Evolutionary conservation across 129 eudicot genomes (phyloP).

Genomic region (Artemisia argyi): DNA sequence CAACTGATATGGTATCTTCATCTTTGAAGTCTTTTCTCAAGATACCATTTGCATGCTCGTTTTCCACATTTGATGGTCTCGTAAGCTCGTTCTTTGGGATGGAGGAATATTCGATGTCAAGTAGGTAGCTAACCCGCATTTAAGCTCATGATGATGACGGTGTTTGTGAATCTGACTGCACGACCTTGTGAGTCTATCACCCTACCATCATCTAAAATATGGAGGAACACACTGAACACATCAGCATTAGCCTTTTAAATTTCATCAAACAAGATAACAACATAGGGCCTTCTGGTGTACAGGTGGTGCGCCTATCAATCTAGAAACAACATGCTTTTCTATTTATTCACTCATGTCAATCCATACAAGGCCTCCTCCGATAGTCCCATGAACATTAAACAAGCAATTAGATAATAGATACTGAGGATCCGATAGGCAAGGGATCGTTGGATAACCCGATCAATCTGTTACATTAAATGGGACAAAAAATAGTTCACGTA

Average conservation of each 20-base stretch:
- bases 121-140: constrained; percentile 90
- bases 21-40: no score
- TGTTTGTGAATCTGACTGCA: constrained; percentile 84
- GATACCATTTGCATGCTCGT: no score
- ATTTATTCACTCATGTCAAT: constrained; percentile 25
- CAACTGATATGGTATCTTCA: no score
- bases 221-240: constrained; percentile 86
- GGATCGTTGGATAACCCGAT: constrained; percentile 62
- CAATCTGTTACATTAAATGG: no score
- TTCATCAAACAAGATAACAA: constrained; percentile 86
- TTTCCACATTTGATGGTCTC: constrained; percentile 57
- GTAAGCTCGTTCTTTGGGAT: constrained; percentile 31
- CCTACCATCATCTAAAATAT: constrained; percentile 91
- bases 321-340: constrained; percentile 87
- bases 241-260: constrained; percentile 87
- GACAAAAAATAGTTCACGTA: no score
- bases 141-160: constrained; percentile 88
- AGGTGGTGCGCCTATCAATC: constrained; percentile 90
- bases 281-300: constrained; percentile 85
- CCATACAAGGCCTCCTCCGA: no score
- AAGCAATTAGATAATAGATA: constrained; percentile 91
- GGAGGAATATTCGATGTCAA: constrained; percentile 61
- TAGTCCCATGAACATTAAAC: constrained; percentile 98
- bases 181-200: constrained; percentile 95
- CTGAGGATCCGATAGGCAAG: constrained; percentile 83